phyloP scores from a whole-genome alignment of 2,329 filamentous ascomycete genomes.

The Colletotrichum truncatum region DNA sequence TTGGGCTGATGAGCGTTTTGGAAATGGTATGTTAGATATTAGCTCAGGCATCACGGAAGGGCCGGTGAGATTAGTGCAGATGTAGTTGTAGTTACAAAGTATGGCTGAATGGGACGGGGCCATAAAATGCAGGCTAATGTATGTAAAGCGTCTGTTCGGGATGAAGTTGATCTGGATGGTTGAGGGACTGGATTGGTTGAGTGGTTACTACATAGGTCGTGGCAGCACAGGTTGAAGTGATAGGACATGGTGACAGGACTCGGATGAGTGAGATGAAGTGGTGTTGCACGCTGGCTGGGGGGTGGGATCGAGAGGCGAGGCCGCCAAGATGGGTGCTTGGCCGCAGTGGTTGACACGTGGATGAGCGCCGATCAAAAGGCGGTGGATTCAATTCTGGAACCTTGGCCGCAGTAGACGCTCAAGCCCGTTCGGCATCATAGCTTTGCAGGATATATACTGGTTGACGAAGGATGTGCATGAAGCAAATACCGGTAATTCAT shows the following conservation, averaged over 20 bases:
- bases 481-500: not conserved
- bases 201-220: too few species aligned
- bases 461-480: slow-evolving; percentile 8
- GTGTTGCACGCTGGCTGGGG: not conserved
- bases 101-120: not conserved
- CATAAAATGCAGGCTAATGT: not conserved
- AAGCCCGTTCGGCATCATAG: slow-evolving; percentile 16
- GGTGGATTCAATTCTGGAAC: slow-evolving; percentile 7
- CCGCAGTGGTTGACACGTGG: slow-evolving; percentile 21
- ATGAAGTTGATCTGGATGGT: too few species aligned
- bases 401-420: slow-evolving; percentile 10
- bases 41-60: too few species aligned
- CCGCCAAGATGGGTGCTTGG: slow-evolving; percentile 4
- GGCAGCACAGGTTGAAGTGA: too few species aligned
- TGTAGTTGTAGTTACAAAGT: too few species aligned
- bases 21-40: too few species aligned
- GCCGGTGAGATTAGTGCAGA: too few species aligned
- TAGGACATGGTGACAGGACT: too few species aligned
- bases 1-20: too few species aligned
- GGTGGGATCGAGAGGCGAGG: not conserved
- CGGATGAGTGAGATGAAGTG: too few species aligned
- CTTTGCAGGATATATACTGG: not conserved
- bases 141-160: too few species aligned
- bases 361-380: not conserved
- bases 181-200: too few species aligned